Base-by-base conservation (phyloP, 345 rosid genomes). In the Populus ilicifolia region DNA sequence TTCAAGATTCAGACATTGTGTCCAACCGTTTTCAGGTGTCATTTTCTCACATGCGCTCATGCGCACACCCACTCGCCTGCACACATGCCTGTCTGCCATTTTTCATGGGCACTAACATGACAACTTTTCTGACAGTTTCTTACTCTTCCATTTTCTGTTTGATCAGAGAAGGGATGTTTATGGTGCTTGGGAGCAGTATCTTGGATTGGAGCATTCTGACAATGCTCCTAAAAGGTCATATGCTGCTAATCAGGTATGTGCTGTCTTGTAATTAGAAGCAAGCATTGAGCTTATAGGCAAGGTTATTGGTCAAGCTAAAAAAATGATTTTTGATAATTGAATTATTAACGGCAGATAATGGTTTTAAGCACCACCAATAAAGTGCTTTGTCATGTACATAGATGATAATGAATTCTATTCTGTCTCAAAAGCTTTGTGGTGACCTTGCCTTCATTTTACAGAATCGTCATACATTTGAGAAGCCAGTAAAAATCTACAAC, bases 121-220 rank as follows among this genome's bases (percentile, higher is more conserved):
- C 6, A 67, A 14, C 5, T 56, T 67, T 21, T 56, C 29, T 17
- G 6, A 33, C 35, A 4, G 6, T 71, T 56, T 56, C 27, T 8
- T n/a, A 23, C 27, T 13, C 63, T 21, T 36, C 8, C 2, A 20
- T 66, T 54, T 20, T 29, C 23, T 33, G 17, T 18, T 61, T 43
- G 73, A 20, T 33, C 81, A 96, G 98, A 89, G 91, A 85, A 89
- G 92, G 81, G 98, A 92, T 77, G 94, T 94, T 13, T 90, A 96
- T 74, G 97, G 99, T 80, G 95, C 97, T 67, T 94, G 94, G 96
- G 97, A 94, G 91, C 97, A 94, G 79, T 94, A 96, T 77, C 98
- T 96, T 8, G 98, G 99, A 46, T 82, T 96, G 85, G 99, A 96
- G 85, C 99, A 96, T 73, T 66, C 93, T 66, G 98, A 92, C 89